Evolutionary conservation across 331 rosid species (phyloP), one percentile per base, ranked within the genome.

Genomic region (Prunus yedoensis): DNA sequence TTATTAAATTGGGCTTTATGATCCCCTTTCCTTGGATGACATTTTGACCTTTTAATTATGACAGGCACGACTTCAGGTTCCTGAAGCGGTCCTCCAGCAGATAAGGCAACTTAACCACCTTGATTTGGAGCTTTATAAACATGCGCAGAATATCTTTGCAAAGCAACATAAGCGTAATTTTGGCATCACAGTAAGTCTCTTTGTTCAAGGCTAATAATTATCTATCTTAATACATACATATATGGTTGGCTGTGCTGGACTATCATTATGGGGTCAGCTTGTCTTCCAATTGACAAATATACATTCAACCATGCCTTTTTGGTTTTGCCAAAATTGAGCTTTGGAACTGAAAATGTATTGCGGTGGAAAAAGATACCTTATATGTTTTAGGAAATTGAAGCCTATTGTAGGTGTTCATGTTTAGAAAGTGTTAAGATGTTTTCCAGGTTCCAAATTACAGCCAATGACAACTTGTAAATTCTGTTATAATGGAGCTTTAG

Each of bases 51-150:
- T 51, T 60, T 8, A 76, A 71, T 71, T 77, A 81, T 56, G 75
- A 56, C 88, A 95, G 99, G 93, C 96, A 28, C 98, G 97, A 4
- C 92, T 51, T 71, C 87, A 78, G 30, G 88, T 92, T 80, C 68
- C 92, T 23, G 85, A 89, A 70, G 82, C 30, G 64, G 84, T 92
- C 80, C 90, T 90, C 66, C 77, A 76, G 84, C 85, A 85, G 85
- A 86, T 95, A 66, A 79, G 80, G 66, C 84, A 86, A 52, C 90
- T 90, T 77, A 95, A 95, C 69, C 77, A 88, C 84, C 97, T 95
- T 79, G 99, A 95, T 83, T 17, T 95, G 73, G 94, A 95, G 79
- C 96, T 95, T 59, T 92, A 90, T 56, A 81, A 87, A 76, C 77
- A 95, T 78, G 99, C 98, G 0, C 85, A 85, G 71, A 67, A 70